Evolutionary conservation across 75 land plant species (phyloP), one percentile per base, ranked within the genome.

Genomic region (Larix kaempferi): DNA sequence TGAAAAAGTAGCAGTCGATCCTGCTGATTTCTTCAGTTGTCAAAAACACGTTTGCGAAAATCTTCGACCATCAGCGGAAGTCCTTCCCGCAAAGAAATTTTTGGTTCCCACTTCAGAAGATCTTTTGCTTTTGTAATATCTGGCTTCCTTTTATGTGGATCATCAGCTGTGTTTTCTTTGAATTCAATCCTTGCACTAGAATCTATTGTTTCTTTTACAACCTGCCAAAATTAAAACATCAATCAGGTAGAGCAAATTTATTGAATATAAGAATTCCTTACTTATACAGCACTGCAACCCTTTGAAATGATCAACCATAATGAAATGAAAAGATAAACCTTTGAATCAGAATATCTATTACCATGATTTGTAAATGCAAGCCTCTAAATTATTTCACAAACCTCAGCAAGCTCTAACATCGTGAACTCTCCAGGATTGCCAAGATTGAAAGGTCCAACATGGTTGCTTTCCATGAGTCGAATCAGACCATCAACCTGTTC

Each of bases 91-190:
- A 89, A 77, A 10, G 93, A 80, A 23, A 91, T 74, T 66, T 86
- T 87, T 35, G 92, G 96, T 57, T 89, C 88, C 96, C 93, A 91
- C 80, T 85, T 84, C 67, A 89, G 80, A 14, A 89, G 80, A 63
- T 89, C 82, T 79, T 87, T 88, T 59, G 91, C 91, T 79, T 84
- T 86, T 57, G 85, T 76, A n/a, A 89, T 91, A 82, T 93, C 91
- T 27, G 96, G 96, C 77, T 93, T 93, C 52, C 96, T 89, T 84
- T 66, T 91, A 56, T 88, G 91, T n/a, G 96, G 95, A 78, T 90
- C 92, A 85, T 92, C 95, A 29, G 84, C 92, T 54, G 95, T 92
- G 77, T 92, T 92, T 59, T 82, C 76, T 65, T 84, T 80, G 74
- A 89, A 93, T 62, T 78, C 86, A 63, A 92, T 89, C 57, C 73